Evolutionary conservation across 1,284 basidiomycete genomes (phyloP).

Genomic region (Marasmius sp.): DNA sequence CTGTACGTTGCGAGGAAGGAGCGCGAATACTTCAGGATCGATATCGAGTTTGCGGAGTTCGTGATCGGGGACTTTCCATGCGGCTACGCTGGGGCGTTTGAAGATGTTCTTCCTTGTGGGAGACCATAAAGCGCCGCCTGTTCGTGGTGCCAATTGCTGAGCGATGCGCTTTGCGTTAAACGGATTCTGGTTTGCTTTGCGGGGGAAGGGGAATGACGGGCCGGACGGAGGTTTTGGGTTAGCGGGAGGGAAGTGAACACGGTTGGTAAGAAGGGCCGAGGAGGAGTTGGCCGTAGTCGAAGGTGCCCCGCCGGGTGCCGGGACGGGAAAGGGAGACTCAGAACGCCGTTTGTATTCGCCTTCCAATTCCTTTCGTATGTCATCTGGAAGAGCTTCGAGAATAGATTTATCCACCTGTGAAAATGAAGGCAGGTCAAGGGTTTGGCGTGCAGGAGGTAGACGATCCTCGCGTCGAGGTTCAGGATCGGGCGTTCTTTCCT

Average conservation of each 20-base stretch:
- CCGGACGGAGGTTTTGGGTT: slow-evolving; percentile 12
- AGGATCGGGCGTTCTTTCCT: neutral
- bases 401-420: slow-evolving; percentile 77
- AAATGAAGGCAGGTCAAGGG: slow-evolving; percentile 57
- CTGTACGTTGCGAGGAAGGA: slow-evolving; percentile 66
- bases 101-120: slow-evolving; percentile 36
- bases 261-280: neutral
- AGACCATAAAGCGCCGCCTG: slow-evolving; percentile 37
- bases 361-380: slow-evolving; percentile 71
- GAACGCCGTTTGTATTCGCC: slow-evolving; percentile 63
- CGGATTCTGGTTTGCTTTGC: slow-evolving; percentile 26
- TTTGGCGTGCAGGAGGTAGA: neutral
- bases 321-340: slow-evolving; percentile 39
- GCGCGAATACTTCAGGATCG: slow-evolving; percentile 68
- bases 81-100: slow-evolving; percentile 23
- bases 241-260: neutral
- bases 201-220: slow-evolving; percentile 3
- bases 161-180: slow-evolving; percentile 57
- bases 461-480: neutral
- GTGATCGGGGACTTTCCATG: slow-evolving; percentile 33
- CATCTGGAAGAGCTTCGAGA: slow-evolving; percentile 69
- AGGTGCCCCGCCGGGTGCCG: slow-evolving; percentile 2
- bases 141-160: slow-evolving; percentile 59
- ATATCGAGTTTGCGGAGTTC: slow-evolving; percentile 66
- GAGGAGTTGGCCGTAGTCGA: neutral